Percentiles rank a stretch among this genome's conserved stretches.
Conservation (phyloP, 176 grass and related monocot species). For the Neostapfia colusana region DNA sequence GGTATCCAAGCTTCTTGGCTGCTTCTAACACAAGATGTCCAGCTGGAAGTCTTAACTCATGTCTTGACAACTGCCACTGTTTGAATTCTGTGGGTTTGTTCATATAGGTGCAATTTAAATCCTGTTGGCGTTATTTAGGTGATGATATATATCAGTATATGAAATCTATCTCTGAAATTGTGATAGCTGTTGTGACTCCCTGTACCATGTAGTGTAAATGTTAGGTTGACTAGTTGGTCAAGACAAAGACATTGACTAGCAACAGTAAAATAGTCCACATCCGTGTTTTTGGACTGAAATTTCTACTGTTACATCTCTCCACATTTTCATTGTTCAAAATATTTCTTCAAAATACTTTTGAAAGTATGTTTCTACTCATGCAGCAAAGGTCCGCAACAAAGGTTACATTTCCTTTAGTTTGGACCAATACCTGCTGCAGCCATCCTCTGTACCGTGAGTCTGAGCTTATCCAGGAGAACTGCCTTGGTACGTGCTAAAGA, state of each 20-base stretch:
- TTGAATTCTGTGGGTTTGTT: not conserved
- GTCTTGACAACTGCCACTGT: not conserved
- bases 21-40: conserved; percentile 10
- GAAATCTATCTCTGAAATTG: conserved; percentile 15
- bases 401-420: conserved; percentile 95
- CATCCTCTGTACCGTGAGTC: conserved; percentile 95
- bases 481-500: conserved; percentile 55
- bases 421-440: conserved; percentile 98
- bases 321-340: too few relatives aligned
- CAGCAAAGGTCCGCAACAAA: conserved; percentile 95
- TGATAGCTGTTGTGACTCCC: not conserved
- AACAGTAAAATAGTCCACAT: not conserved
- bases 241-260: not conserved
- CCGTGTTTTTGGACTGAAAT: not conserved
- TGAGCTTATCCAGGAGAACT: conserved; percentile 88
- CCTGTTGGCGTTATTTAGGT: not conserved
- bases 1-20: not conserved
- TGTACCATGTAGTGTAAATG: not conserved
- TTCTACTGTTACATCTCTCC: not conserved
- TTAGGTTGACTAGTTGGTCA: conserved; percentile 2
- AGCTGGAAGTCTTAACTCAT: conserved; percentile 15
- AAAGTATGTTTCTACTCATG: conserved; percentile 25
- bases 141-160: not conserved
- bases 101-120: not conserved
- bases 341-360: not conserved